These are phyloP conservation scores for Entophlyctis luteolus DNA, from an alignment of 192 early-diverging fungal species.

Conservation along the genomic window DNA sequence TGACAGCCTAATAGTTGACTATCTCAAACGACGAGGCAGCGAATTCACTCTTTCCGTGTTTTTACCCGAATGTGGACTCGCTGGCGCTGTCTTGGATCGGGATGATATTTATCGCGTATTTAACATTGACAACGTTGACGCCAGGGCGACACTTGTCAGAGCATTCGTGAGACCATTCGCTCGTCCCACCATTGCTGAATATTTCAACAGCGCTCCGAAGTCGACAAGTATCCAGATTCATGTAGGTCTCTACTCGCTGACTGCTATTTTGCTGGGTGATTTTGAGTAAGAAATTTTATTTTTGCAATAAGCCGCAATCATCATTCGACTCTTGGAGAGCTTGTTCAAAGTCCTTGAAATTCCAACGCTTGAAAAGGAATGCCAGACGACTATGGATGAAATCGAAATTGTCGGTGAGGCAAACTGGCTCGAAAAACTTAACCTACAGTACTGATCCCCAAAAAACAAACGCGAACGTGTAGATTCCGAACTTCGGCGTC, in stretches of 20 bases:
- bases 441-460: too few relatives aligned
- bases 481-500: constrained; percentile 9
- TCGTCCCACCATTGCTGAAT: not conserved
- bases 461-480: too few relatives aligned
- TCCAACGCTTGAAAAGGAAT: constrained; percentile 25
- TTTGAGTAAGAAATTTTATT: not conserved
- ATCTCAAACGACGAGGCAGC: constrained; percentile 32
- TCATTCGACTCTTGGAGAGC: constrained; percentile 30
- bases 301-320: not conserved
- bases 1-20: constrained; percentile 47
- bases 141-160: constrained; percentile 20
- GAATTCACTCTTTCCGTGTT: constrained; percentile 57
- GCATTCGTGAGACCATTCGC: constrained; percentile 13
- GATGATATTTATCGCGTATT: constrained; percentile 41
- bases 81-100: constrained; percentile 24
- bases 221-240: not conserved
- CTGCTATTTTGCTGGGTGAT: not conserved
- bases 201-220: not conserved
- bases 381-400: constrained; percentile 40
- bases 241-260: not conserved
- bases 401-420: constrained; percentile 37
- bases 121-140: constrained; percentile 33
- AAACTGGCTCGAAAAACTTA: too few relatives aligned
- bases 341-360: constrained; percentile 33
- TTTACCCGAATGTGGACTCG: constrained; percentile 47